Percentiles rank a stretch among this genome's conserved stretches.
Conservation (phyloP, 1,284 basidiomycete genomes). For the Papiliotrema flavescens region DNA sequence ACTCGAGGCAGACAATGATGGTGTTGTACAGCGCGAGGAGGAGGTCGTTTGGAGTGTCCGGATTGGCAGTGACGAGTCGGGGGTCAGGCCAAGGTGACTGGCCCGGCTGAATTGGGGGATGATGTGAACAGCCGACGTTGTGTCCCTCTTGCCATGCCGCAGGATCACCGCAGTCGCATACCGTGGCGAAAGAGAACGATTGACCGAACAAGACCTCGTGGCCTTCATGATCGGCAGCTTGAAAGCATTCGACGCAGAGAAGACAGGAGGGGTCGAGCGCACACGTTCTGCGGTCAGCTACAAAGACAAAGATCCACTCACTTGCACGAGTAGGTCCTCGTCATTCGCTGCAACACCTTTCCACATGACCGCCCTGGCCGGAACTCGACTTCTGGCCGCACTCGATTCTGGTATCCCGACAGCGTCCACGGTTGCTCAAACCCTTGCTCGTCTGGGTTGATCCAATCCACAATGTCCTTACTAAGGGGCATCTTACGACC, state of each 20-base stretch:
- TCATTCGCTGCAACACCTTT: slow-evolving; percentile 47
- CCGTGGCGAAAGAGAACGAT: slow-evolving; percentile 82
- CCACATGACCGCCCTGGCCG: slow-evolving; percentile 36
- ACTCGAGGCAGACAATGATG: slow-evolving; percentile 74
- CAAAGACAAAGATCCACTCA: slow-evolving; percentile 51
- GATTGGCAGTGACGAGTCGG: slow-evolving; percentile 26
- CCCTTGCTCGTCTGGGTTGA: slow-evolving; percentile 5
- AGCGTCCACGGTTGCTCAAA: slow-evolving; percentile 17
- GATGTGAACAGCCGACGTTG: slow-evolving; percentile 66
- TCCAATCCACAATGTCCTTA: slow-evolving; percentile 6
- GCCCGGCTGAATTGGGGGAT: slow-evolving; percentile 52
- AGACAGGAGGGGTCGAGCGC: slow-evolving; percentile 82
- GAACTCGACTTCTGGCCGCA: slow-evolving; percentile 10
- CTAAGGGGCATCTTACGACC: slow-evolving; percentile 4
- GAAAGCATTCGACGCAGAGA: slow-evolving; percentile 81
- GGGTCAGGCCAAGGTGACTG: slow-evolving; percentile 20
- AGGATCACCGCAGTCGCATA: slow-evolving; percentile 86
- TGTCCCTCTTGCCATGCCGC: slow-evolving; percentile 68
- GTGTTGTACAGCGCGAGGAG: slow-evolving; percentile 68
- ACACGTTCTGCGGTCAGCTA: slow-evolving; percentile 65
- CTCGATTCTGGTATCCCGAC: slow-evolving; percentile 23
- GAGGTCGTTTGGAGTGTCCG: slow-evolving; percentile 55
- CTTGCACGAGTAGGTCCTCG: slow-evolving; percentile 88
- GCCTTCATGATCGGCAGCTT: slow-evolving; percentile 71
- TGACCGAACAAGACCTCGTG: slow-evolving; percentile 91